Base-by-base conservation (phyloP, 1,284 basidiomycete species). In the Phylloporus sp. region DNA sequence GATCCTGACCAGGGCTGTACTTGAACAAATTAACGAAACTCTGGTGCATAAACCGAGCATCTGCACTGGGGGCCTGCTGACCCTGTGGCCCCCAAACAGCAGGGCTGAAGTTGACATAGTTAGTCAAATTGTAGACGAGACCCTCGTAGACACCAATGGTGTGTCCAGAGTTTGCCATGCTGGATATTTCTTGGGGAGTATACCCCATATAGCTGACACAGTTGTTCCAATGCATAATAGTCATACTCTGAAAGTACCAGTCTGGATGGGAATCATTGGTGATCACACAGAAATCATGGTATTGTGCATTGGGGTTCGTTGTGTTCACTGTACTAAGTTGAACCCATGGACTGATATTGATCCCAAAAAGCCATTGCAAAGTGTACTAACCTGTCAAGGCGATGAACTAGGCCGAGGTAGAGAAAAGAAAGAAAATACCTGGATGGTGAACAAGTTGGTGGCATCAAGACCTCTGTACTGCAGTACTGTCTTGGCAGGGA, bases 201-300 rank as follows among this genome's bases (percentile, higher is more conserved):
- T 89, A 94, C 1, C 96, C 98, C 69, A 98, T 78, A 77, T 97
- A 98, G 0, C 97, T 96, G 54, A 90, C 86, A 58, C 96, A 91
- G 71, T 89, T 91, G 63, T 88, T 92, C 82, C 91, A 96, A 8
- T 96, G 92, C 88, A 99, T 90, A 70, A 86, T 80, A 10, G 91
- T 89, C 95, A 96, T 96, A 68, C 83, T 86, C 80, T 99, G 93
- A 69, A 92, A 95, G 79, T 99, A 99, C 98, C 97, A 99, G 76
- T 99, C 97, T 0, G 96, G 95, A 28, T 96, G 89, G 1, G 91
- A 91, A 74, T 99, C 96, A 65, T 91, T 92, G 32, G 91, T 93
- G 72, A 82, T 89, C 0, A 87, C 88, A 47, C 96, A 91, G 87
- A 99, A 99, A 76, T 98, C 96, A 77, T 99, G 97, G 76, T 99